Base-by-base conservation (phyloP, 1,139 yeast genomes). In the Debaryomyces fabryi region DNA sequence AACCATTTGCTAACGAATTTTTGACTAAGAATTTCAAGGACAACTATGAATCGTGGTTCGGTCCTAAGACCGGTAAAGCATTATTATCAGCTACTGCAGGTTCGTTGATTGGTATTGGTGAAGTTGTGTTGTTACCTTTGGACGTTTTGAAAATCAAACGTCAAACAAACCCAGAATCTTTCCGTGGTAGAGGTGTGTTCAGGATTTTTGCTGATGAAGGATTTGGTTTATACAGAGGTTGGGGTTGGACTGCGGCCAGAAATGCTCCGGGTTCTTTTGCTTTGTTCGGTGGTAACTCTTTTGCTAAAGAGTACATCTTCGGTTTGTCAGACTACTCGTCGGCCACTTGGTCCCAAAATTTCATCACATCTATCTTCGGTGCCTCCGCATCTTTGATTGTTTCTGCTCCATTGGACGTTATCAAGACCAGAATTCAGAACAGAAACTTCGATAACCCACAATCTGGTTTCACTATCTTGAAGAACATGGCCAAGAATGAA, bases 191-290 rank as follows among this genome's bases (percentile, higher is more conserved):
- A 77, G 98, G 99, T 9, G 91, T 93, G 74, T 53, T 91, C 55
- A 87, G 82, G 71, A 90, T 93, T 61, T 67, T 93, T 55, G 67
- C 79, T 47, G 99, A 93, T 65, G 99, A 95, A 74, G 99, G 99
- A 20, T 80, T 90, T 53, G 91, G 93, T 34, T 79, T 93, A 62
- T 93, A 93, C 77, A 82, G 97, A 68, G 99, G 99, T 58, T 92
- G 98, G 96, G 98, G 98, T 50, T 93, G 99, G 99, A 93, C 99
- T 53, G 96, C 96, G 59, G 99, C 99, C 44, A 86, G 99, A 81
- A 93, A 93, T 67, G 98, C 98, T 3, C 99, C 99, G 35, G 99
- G 99, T 50, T 90, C 97, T 2, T 93, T 93, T 65, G 97, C 98
- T 12, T 78, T 93, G 56, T 93, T 93, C 60, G 99, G 99, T 58